These are phyloP conservation scores for Penicillium sp. DNA, from an alignment of 2,329 filamentous ascomycete genomes.

Conservation along the genomic window DNA sequence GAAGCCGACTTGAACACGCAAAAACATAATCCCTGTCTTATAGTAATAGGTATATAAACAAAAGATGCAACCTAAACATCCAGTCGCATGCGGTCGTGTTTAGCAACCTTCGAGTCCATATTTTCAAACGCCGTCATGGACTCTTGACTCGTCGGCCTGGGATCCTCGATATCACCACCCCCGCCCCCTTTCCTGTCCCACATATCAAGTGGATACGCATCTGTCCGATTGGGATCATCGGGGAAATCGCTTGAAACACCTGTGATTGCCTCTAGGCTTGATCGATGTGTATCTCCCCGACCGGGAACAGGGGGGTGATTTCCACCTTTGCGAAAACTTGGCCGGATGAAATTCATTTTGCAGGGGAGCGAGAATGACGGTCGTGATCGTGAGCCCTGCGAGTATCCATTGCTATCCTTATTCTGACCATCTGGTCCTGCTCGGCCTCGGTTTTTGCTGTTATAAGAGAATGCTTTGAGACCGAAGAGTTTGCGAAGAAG, in stretches of 20 bases:
- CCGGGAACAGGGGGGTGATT: neutral
- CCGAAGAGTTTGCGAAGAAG: constrained; percentile 35
- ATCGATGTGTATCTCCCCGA: constrained; percentile 8
- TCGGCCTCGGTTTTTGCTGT: constrained; percentile 28
- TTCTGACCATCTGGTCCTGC: constrained; percentile 12
- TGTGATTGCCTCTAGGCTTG: constrained; percentile 26
- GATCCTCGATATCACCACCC: constrained; percentile 9
- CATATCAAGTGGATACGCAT: constrained; percentile 17
- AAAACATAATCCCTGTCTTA: neutral
- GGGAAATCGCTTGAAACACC: constrained; percentile 15
- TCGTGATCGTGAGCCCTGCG: constrained; percentile 23
- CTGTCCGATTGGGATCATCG: constrained; percentile 9
- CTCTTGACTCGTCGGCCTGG: constrained; percentile 7
- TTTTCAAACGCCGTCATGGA: constrained; percentile 1
- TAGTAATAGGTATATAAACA: neutral
- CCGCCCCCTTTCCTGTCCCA: constrained; percentile 8
- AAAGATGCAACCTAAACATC: neutral
- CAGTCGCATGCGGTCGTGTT: neutral
- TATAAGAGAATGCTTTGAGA: constrained; percentile 32
- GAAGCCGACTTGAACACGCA: neutral
- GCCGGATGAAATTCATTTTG: constrained; percentile 13
- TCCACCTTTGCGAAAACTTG: constrained; percentile 10
- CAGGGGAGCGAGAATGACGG: constrained; percentile 24
- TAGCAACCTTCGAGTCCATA: neutral
- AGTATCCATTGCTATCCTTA: constrained; percentile 22